Conservation (phyloP, 805 yeast species). For the Candida ponderosae region DNA sequence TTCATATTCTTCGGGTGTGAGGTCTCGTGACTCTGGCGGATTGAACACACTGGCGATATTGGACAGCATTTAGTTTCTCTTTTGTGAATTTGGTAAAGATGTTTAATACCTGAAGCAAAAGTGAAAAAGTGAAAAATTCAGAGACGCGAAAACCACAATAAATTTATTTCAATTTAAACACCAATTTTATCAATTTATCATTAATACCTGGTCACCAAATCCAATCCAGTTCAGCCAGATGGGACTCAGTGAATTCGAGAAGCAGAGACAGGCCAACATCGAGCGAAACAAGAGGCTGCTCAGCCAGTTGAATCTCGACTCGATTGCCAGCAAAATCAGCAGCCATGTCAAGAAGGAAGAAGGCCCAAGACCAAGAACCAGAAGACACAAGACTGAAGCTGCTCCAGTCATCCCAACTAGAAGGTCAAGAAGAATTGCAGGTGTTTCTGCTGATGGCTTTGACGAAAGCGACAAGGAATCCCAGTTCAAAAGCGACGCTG, state of each 20-base stretch:
- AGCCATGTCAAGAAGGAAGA: conserved; percentile 34
- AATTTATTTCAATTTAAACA: too few species aligned
- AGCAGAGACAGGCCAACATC: conserved; percentile 68
- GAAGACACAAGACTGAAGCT: conserved; percentile 18
- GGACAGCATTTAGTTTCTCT: conserved; percentile 8
- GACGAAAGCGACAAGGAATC: conserved; percentile 20
- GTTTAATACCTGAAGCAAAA: too few species aligned
- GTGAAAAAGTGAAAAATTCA: too few species aligned
- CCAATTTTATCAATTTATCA: too few species aligned
- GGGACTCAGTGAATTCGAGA: conserved; percentile 57
- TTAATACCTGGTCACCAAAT: too few species aligned
- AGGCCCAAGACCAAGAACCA: conserved; percentile 13
- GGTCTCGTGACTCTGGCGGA: conserved; percentile 19
- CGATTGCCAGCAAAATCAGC: conserved; percentile 45
- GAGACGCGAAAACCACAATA: too few species aligned
- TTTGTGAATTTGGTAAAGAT: too few species aligned
- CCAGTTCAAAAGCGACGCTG: conserved; percentile 15
- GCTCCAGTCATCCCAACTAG: conserved; percentile 50
- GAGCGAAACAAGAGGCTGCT: conserved; percentile 75
- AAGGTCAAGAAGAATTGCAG: conserved; percentile 74
- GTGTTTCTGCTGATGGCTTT: conserved; percentile 51
- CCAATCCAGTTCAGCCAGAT: not conserved
- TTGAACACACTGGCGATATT: conserved; percentile 18
- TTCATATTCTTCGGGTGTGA: conserved; percentile 31
- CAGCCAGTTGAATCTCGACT: conserved; percentile 59